Percentiles rank a stretch among this genome's conserved stretches.
phyloP scores from a whole-genome alignment of 176 grass and related monocot species.

The Sorghum bicolor region DNA sequence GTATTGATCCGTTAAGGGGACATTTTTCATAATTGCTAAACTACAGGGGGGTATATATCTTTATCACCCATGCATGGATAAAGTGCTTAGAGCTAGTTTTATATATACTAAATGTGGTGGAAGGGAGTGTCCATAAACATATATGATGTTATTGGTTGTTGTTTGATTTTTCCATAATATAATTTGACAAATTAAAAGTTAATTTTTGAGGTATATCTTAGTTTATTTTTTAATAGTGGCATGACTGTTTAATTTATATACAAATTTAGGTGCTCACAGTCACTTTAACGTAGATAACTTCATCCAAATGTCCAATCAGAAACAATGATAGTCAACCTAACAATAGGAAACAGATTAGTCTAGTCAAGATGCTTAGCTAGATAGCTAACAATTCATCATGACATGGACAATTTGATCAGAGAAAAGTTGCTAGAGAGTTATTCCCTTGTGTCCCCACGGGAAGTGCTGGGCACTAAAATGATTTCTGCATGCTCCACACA shows the following conservation, averaged over 20 bases:
- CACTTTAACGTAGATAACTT: not conserved
- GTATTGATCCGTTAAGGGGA: no score
- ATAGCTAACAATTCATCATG: not conserved
- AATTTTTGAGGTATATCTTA: not conserved
- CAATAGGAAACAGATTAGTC: not conserved
- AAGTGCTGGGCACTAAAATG: not conserved
- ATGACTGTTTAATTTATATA: not conserved
- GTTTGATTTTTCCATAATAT: no score
- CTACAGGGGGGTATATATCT: no score
- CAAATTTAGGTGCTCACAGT: not conserved
- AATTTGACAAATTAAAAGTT: no score
- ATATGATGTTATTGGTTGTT: no score
- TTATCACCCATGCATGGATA: no score
- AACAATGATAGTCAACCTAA: not conserved
- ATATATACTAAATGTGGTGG: no score
- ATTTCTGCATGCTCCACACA: not conserved
- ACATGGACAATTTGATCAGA: not conserved
- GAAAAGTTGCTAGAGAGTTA: not conserved
- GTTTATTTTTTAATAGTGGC: not conserved
- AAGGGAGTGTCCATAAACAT: no score
- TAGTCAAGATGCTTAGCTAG: not conserved
- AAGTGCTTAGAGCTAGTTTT: no score
- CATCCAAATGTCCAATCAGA: not conserved
- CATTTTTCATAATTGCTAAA: no score
- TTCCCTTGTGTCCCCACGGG: not conserved